Conservation (phyloP, 306 rosid species). For the Inga oerstediana region DNA sequence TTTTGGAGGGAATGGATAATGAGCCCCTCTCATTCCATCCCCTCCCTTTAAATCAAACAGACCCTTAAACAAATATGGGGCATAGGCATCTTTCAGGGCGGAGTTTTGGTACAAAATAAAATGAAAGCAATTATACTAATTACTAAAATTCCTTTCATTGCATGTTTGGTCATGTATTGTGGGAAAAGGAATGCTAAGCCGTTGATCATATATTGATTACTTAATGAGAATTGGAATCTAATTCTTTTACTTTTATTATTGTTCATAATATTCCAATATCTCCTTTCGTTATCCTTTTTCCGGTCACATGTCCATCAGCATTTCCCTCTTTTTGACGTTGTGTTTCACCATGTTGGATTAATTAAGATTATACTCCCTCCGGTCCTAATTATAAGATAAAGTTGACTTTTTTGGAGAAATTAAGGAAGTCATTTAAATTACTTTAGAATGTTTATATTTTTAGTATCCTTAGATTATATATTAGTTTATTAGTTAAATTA, state of each 20-base stretch:
- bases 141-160: not conserved
- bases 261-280: constrained; percentile 22
- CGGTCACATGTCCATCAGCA: not conserved
- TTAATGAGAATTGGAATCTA: constrained; percentile 20
- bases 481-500: no score
- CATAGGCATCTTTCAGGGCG: no score
- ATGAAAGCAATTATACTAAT: not conserved
- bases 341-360: not conserved
- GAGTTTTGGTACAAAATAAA: not conserved
- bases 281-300: constrained; percentile 6
- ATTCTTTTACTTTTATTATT: not conserved
- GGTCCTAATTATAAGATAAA: no score
- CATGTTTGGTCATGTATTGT: not conserved
- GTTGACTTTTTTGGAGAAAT: no score
- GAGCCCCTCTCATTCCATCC: no score
- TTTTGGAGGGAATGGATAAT: no score
- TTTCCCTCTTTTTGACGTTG: not conserved
- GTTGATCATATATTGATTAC: not conserved
- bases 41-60: no score
- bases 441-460: no score
- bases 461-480: no score
- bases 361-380: not conserved
- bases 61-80: no score
- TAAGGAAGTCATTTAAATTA: no score
- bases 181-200: not conserved